Conservation (phyloP, 2,329 filamentous ascomycete species). For the Xylaria sp. region DNA sequence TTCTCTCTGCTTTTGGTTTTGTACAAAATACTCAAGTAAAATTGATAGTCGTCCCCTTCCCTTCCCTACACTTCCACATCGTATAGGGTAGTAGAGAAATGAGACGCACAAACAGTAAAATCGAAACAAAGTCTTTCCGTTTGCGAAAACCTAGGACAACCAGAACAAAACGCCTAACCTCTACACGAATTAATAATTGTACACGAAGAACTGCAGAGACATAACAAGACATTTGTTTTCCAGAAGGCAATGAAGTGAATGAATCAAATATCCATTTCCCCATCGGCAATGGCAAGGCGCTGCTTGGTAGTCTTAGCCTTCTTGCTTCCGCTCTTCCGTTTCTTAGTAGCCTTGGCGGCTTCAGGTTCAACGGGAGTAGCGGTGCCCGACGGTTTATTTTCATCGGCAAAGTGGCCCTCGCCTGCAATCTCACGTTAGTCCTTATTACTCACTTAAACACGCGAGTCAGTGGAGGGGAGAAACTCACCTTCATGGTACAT, state of each 20-base stretch:
- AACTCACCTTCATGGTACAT: slow-evolving; percentile 98
- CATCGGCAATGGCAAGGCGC: slow-evolving; percentile 70
- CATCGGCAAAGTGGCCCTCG: slow-evolving; percentile 94
- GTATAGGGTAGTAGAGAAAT: too few relatives aligned
- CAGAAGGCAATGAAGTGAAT: neutral
- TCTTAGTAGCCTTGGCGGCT: slow-evolving; percentile 58
- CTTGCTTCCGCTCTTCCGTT: slow-evolving; percentile 60
- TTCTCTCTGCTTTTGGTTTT: slow-evolving; percentile 22
- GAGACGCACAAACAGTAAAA: too few relatives aligned
- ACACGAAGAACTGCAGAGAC: too few relatives aligned
- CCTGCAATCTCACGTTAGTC: slow-evolving; percentile 61
- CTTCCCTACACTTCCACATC: too few relatives aligned
- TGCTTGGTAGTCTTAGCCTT: slow-evolving; percentile 74
- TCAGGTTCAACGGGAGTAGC: slow-evolving; percentile 75
- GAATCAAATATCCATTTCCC: slow-evolving; percentile 51
- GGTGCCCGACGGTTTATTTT: slow-evolving; percentile 81
- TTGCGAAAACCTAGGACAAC: neutral
- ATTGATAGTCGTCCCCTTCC: too few relatives aligned
- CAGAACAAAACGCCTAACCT: slow-evolving; percentile 21
- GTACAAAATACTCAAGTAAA: slow-evolving; percentile 27
- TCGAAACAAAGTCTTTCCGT: slow-evolving; percentile 22
- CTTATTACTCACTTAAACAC: slow-evolving; percentile 4
- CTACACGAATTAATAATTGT: too few relatives aligned
- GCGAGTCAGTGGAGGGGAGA: neutral
- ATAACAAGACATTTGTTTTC: too few relatives aligned